Conservation (phyloP, 2,329 filamentous ascomycete species). For the Cladosporium phlei region DNA sequence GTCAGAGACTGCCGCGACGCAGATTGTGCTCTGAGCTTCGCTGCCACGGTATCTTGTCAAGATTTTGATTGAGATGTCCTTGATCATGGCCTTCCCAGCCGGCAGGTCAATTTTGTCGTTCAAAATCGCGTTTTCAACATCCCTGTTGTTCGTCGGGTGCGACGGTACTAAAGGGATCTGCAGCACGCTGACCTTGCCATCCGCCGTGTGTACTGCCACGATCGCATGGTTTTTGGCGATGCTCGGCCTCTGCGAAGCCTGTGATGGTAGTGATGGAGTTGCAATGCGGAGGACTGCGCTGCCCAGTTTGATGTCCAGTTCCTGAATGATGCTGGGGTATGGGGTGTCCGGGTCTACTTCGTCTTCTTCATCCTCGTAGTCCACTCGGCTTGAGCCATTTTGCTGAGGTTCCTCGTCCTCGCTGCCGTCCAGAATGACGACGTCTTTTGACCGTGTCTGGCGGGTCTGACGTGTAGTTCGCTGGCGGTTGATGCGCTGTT, state of each 20-base stretch:
- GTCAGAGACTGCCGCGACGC: conserved; percentile 16
- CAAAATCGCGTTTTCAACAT: conserved; percentile 24
- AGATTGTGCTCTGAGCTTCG: conserved; percentile 6
- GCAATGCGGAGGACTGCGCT: conserved; percentile 51
- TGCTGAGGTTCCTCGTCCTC: conserved; percentile 44
- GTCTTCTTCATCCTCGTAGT: conserved; percentile 53
- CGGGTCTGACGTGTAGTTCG: conserved; percentile 17
- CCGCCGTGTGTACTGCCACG: conserved; percentile 52
- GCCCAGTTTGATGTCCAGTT: conserved; percentile 52
- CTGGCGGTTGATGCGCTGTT: conserved; percentile 11
- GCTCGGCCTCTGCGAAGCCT: conserved; percentile 16
- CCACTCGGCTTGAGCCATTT: conserved; percentile 12
- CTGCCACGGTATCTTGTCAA: background rate
- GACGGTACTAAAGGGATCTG: conserved; percentile 53
- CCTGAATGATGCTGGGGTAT: conserved; percentile 50
- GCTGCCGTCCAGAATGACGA: conserved; percentile 55
- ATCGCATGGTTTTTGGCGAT: conserved; percentile 36
- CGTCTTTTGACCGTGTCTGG: conserved; percentile 37
- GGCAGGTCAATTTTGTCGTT: conserved; percentile 5
- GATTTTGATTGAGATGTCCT: conserved; percentile 18
- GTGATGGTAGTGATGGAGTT: conserved; percentile 31
- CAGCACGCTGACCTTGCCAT: conserved; percentile 53
- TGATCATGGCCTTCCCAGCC: conserved; percentile 4
- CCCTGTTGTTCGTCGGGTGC: conserved; percentile 22
- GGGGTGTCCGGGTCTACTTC: conserved; percentile 55